Evolutionary conservation across 2,329 filamentous ascomycete species (phyloP).

Genomic region (Pleomassaria siparia): DNA sequence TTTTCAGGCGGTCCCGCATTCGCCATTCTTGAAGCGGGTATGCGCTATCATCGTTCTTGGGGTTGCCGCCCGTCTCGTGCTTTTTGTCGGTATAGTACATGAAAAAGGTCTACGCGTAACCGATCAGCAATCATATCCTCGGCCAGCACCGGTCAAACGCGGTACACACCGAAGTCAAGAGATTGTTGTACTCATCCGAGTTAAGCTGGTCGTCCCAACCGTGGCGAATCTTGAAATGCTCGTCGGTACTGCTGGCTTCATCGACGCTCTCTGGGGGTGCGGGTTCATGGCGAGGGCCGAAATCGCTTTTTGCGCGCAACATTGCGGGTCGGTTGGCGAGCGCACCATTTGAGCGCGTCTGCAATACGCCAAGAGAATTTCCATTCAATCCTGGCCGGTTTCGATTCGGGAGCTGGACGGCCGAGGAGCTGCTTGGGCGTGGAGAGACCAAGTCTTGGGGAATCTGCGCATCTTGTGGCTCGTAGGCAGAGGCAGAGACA

Average conservation of each 20-base stretch:
- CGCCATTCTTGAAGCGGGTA: conserved; percentile 86
- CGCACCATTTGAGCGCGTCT: conserved; percentile 55
- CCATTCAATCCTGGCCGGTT: conserved; percentile 22
- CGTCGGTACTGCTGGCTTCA: conserved; percentile 50
- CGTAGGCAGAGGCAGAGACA: conserved; percentile 9
- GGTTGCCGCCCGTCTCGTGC: conserved; percentile 90
- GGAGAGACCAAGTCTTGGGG: conserved; percentile 16
- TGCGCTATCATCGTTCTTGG: conserved; percentile 60
- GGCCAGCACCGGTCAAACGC: neutral
- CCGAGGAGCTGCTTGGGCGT: conserved; percentile 32
- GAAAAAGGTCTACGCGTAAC: conserved; percentile 76
- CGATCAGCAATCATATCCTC: conserved; percentile 9
- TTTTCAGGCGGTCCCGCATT: conserved; percentile 95
- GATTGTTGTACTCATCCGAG: conserved; percentile 83
- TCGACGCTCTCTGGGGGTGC: conserved; percentile 34
- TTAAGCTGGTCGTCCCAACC: conserved; percentile 93
- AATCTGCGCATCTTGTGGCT: conserved; percentile 15
- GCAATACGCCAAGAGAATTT: conserved; percentile 45
- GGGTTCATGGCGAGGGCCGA: conserved; percentile 50
- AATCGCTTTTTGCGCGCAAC: conserved; percentile 61
- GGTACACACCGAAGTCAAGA: conserved; percentile 73
- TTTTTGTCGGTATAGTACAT: conserved; percentile 99
- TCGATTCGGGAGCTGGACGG: conserved; percentile 19
- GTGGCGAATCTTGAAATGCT: conserved; percentile 67
- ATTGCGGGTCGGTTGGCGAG: conserved; percentile 44